These are phyloP conservation scores for Crithidia mellificae DNA, from an alignment of 208 protist species.

Conservation along the genomic window DNA sequence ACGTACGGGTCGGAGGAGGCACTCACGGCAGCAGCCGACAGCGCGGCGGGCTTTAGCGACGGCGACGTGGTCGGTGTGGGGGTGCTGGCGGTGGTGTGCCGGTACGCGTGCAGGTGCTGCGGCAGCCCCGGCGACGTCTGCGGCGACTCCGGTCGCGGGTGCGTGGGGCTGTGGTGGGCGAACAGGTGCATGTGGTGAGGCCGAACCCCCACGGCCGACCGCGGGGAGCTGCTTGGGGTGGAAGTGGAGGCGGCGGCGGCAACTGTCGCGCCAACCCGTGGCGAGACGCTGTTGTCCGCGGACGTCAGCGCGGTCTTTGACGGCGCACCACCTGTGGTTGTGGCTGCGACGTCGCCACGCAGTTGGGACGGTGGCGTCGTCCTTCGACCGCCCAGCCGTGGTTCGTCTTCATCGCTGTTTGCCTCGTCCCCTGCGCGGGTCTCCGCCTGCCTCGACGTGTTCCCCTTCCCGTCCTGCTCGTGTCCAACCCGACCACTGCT, in stretches of 20 bases:
- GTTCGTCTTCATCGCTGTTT: too few species aligned
- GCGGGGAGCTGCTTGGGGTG: slow-evolving; percentile 6
- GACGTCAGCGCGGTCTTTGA: neutral
- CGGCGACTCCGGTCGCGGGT: slow-evolving; percentile 12
- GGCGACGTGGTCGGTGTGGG: neutral
- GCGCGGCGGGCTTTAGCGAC: slow-evolving; percentile 10
- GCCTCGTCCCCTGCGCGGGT: too few species aligned
- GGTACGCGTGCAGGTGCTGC: slow-evolving; percentile 27
- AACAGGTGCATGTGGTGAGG: slow-evolving; percentile 23
- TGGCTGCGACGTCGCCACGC: neutral
- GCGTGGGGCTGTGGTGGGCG: slow-evolving; percentile 20
- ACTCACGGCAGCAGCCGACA: neutral
- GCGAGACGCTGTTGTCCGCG: neutral
- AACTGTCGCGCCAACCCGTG: neutral
- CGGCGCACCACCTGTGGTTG: neutral
- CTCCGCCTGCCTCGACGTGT: neutral
- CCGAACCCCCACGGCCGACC: slow-evolving; percentile 7
- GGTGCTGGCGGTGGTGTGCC: slow-evolving; percentile 7
- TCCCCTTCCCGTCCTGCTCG: neutral
- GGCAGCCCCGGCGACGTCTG: slow-evolving; percentile 4
- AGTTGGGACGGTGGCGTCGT: neutral
- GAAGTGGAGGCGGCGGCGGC: too few species aligned
- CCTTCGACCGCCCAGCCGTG: too few species aligned
- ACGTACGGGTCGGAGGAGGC: slow-evolving; percentile 1
- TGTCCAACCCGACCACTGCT: too few species aligned